Evolutionary conservation across 257 asterid genomes (phyloP).

Genomic region (Solanum paucissectum): DNA sequence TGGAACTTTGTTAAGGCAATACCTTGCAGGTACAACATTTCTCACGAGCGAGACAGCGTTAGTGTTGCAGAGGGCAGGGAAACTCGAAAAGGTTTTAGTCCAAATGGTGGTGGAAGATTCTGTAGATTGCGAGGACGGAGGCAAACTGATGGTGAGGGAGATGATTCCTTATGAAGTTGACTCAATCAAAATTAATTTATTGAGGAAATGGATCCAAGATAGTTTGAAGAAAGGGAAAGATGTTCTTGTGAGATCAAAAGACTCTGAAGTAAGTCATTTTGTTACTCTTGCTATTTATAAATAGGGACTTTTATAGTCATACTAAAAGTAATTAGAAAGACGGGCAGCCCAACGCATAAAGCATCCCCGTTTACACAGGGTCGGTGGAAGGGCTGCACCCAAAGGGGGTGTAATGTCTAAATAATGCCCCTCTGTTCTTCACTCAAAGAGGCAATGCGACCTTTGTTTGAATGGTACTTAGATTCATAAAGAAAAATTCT

Average conservation of each 20-base stretch:
- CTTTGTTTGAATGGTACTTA: neutral
- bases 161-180: slow-evolving; percentile 86
- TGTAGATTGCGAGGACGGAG: slow-evolving; percentile 75
- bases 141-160: slow-evolving; percentile 73
- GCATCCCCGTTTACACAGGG: neutral
- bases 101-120: slow-evolving; percentile 81
- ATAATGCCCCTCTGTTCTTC: too few relatives aligned
- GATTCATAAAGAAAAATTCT: neutral
- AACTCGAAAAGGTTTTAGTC: slow-evolving; percentile 63
- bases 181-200: slow-evolving; percentile 28
- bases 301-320: neutral
- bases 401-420: neutral
- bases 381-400: neutral
- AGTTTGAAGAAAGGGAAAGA: slow-evolving; percentile 61
- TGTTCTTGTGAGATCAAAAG: slow-evolving; percentile 48
- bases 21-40: slow-evolving; percentile 27
- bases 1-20: slow-evolving; percentile 38
- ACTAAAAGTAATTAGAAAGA: neutral
- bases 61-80: slow-evolving; percentile 67
- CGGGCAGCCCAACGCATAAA: neutral
- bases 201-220: slow-evolving; percentile 85
- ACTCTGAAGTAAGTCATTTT: slow-evolving; percentile 54
- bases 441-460: neutral
- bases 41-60: slow-evolving; percentile 36
- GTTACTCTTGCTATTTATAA: neutral